A percentile compares a stretch with the other conserved stretches of the same genome.
These are phyloP conservation scores for Paecilomyces sp. DNA, from an alignment of 2,329 filamentous ascomycete genomes.

Conservation along the genomic window DNA sequence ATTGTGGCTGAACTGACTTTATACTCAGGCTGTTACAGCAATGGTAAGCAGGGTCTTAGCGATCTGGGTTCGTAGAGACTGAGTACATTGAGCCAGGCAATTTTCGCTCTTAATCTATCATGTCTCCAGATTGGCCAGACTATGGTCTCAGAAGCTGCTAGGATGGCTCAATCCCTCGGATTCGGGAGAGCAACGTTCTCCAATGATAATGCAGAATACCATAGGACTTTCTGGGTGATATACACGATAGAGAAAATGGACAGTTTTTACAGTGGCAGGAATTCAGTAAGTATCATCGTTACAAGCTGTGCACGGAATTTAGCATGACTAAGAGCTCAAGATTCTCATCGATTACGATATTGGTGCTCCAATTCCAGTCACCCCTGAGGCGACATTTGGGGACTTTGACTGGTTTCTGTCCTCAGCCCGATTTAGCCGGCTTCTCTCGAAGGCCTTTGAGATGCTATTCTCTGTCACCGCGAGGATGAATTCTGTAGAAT, in stretches of 20 bases:
- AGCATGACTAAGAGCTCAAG: slow-evolving; percentile 10
- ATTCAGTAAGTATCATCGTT: slow-evolving; percentile 21
- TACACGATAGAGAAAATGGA: slow-evolving; percentile 33
- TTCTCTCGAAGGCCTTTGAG: slow-evolving; percentile 26
- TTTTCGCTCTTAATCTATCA: slow-evolving; percentile 29
- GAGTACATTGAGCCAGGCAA: slow-evolving; percentile 15
- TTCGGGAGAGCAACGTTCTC: slow-evolving; percentile 19
- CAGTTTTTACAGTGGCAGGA: slow-evolving; percentile 22
- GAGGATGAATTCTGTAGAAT: slow-evolving; percentile 9
- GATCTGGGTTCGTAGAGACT: not conserved
- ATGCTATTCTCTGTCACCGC: slow-evolving; percentile 30
- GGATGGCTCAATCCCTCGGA: slow-evolving; percentile 24
- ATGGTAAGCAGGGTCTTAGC: slow-evolving; percentile 12
- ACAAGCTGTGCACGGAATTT: not conserved
- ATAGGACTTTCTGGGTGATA: slow-evolving; percentile 34
- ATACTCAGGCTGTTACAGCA: slow-evolving; percentile 18
- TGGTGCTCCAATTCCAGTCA: slow-evolving; percentile 25
- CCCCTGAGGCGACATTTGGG: slow-evolving; percentile 24
- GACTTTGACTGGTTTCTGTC: slow-evolving; percentile 30
- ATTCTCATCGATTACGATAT: slow-evolving; percentile 32
- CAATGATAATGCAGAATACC: slow-evolving; percentile 8
- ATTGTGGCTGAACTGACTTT: not conserved
- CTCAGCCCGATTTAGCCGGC: slow-evolving; percentile 20
- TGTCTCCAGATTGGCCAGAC: slow-evolving; percentile 27
- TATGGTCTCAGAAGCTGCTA: slow-evolving; percentile 25